Base-by-base conservation (phyloP, 2,329 filamentous ascomycete genomes). In the Pseudogymnoascus sp. region DNA sequence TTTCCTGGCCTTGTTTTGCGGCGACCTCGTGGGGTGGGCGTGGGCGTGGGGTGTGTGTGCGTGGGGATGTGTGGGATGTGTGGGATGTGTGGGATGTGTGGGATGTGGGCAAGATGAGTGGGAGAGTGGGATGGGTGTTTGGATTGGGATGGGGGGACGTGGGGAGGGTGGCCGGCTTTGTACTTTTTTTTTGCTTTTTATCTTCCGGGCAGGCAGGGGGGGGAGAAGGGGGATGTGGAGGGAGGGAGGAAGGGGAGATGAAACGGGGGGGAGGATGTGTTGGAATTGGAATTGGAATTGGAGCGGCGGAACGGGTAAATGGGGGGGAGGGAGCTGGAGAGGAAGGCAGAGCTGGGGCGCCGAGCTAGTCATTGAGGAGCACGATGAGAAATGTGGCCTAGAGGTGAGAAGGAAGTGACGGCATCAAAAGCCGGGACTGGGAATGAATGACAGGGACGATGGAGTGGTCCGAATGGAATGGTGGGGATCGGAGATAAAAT, bases 161-260 rank as follows among this genome's bases (percentile, higher is more conserved):
- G 43, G 43, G 43, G 43, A 50, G 43, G 43, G 43, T 50, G 43
- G 43, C 43, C 14, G 43, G 43, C 43, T 50, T 50, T 50, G 43
- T 50, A 50, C 24, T 46, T 46, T 50, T 50, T 50, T 50, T 50
- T 50, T 50, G 43, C 43, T 50, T 50, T 50, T 50, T 46, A 46
- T 46, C 41, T 46, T 46, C 41, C 41, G 41, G 41, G 19, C 22
- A 46, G 41, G 41, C 41, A 46, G 22, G 41, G 41, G 40, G 38
- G 38, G 31, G 6, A 10, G 38, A 19, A 6, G 38, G n/a, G 12
- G 40, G 16, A 22, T 8, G 10, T 22, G 16, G 40, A 26, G 22
- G 11, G 22, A 46, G 22, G 41, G 11, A 26, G 41, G 12, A 22
- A 46, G 41, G 41, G 41, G 41, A 46, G 41, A 46, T 46, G 41